Conservation (phyloP, 1,284 basidiomycete genomes). For the Athelia psychrophila region DNA sequence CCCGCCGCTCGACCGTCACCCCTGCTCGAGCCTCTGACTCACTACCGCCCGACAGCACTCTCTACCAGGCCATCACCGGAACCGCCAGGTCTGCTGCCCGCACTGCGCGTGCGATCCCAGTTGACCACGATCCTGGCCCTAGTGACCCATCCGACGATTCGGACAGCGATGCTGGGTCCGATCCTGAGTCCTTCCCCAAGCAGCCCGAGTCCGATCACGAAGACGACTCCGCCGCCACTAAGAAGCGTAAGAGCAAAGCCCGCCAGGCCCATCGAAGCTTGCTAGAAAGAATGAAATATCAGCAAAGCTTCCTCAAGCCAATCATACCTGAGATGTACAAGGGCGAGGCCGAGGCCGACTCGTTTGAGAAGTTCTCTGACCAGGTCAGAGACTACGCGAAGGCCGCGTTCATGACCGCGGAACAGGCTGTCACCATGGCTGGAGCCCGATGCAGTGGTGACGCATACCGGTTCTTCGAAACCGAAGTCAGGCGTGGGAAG, state of each 20-base stretch:
- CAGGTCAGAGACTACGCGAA: background rate
- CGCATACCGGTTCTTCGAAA: conserved; percentile 2
- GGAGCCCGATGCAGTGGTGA: background rate
- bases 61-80: no score
- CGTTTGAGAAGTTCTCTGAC: conserved; percentile 4
- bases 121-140: no score
- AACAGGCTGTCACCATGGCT: background rate
- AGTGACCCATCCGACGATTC: no score
- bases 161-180: no score
- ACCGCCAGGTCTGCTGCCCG: no score
- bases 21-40: no score
- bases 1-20: no score
- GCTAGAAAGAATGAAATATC: conserved; percentile 2
- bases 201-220: background rate
- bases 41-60: no score
- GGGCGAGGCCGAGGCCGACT: background rate
- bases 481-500: background rate
- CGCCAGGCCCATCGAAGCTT: background rate
- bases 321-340: background rate
- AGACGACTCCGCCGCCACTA: background rate
- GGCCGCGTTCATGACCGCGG: background rate
- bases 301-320: conserved; percentile 5
- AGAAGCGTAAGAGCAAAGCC: background rate
- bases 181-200: background rate
- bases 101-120: no score